Base-by-base conservation (phyloP, 148 eudicot species). In the Vaccinium corymbosum region DNA sequence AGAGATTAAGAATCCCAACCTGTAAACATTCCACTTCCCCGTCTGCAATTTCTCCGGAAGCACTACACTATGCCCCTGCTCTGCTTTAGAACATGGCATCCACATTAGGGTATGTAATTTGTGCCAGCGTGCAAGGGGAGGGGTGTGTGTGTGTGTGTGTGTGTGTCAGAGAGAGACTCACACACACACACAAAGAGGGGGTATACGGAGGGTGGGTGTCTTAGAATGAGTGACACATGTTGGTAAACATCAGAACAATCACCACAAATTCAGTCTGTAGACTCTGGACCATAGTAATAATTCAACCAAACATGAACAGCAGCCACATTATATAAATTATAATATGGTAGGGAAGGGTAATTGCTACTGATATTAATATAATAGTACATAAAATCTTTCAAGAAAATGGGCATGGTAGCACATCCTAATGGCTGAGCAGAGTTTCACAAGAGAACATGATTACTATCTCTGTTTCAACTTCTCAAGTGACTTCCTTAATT, bases 21-120 rank as follows among this genome's bases (percentile, higher is more conserved):
- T 91, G 93, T 96, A 92, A 15, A 96, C 99, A 88, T 96, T 93
- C 99, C 99, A 96, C 85, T 94, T 93, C 79, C 99, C 99, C 17
- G 94, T 90, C 70, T 93, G 91, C 90, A 96, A 85, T 91, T 96
- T 93, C 81, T 96, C 99, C 46, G 99, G 99, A 88, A 96, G 97
- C 85, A 93, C 86, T 56, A 89, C 95, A 86, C 99, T 93, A 84
- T 91, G 93, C 59, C 91, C 90, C 80, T 96, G 86, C 85, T 94
- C 99, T 96, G 91, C 87, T 89, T 89, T 71, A 78, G 79, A 76
- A 88, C n/a, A 80, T 61, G 76, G 38, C 73, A 81, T n/a, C 80
- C 71, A 46, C 59, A 52, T 78, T 25, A 78, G 35, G 5, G 46
- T 17, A 51, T 9, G 66, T 72, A 49, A 49, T 42, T 42, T 42